These are phyloP conservation scores for Candida railenensis DNA, from an alignment of 805 yeast genomes.

Conservation along the genomic window DNA sequence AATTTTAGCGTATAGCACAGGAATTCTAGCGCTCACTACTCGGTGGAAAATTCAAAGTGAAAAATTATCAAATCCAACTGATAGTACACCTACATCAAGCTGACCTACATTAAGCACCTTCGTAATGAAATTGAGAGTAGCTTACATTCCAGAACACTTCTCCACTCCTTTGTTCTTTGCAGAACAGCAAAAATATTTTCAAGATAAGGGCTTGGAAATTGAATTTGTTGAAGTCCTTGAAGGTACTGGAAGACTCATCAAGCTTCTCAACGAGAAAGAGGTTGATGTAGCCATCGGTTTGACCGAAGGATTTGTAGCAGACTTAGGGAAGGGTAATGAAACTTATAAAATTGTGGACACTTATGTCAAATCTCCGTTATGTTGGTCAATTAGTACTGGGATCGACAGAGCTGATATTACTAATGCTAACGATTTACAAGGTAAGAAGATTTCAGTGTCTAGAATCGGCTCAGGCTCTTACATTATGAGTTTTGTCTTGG, in stretches of 20 bases:
- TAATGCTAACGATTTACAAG: conserved; percentile 53
- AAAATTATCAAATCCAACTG: too few relatives aligned
- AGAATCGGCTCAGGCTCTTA: conserved; percentile 91
- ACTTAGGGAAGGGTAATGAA: conserved; percentile 68
- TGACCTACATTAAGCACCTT: background rate
- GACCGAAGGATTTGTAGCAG: conserved; percentile 89
- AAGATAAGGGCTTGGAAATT: conserved; percentile 48
- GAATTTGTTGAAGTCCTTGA: conserved; percentile 72
- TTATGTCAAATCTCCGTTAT: conserved; percentile 80
- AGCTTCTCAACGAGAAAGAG: conserved; percentile 58
- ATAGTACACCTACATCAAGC: too few relatives aligned
- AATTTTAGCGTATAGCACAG: too few relatives aligned
- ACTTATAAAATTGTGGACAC: conserved; percentile 72
- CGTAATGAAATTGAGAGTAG: conserved; percentile 49
- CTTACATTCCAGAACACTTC: conserved; percentile 90
- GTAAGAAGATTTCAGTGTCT: conserved; percentile 70
- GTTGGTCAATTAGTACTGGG: conserved; percentile 91
- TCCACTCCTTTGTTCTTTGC: conserved; percentile 85
- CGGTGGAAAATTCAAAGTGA: too few relatives aligned
- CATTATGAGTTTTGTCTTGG: conserved; percentile 86
- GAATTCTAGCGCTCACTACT: too few relatives aligned
- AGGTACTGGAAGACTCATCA: conserved; percentile 86
- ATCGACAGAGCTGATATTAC: conserved; percentile 52
- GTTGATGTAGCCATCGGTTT: conserved; percentile 84
- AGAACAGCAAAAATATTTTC: conserved; percentile 53